A percentile compares a stretch with the other conserved stretches of the same genome.
These are phyloP conservation scores for Oidium heveae DNA, from an alignment of 2,329 filamentous ascomycete genomes.

Conservation along the genomic window DNA sequence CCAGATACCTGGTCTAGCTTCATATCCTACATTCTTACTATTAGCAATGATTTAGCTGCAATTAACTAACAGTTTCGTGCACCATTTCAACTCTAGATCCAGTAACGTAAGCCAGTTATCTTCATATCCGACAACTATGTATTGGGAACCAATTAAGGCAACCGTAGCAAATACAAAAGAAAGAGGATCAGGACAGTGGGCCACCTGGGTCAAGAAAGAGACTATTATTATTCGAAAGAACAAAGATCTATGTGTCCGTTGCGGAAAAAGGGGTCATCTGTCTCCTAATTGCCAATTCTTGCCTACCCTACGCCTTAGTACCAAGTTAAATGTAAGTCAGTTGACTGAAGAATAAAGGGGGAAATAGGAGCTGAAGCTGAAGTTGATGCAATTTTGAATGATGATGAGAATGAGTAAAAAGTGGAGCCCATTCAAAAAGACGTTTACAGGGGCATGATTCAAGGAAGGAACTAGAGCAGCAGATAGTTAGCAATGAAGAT, in stretches of 20 bases:
- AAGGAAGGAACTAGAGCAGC: too few relatives aligned
- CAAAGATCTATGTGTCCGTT: background rate
- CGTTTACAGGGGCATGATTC: background rate
- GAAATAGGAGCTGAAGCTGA: background rate
- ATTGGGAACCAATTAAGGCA: background rate
- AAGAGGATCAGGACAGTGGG: background rate
- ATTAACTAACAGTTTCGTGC: background rate
- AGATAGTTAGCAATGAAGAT: background rate
- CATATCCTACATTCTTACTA: background rate
- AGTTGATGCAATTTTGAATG: background rate
- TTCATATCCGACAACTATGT: background rate
- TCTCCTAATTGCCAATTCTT: background rate
- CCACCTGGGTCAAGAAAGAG: background rate
- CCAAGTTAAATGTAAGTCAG: background rate
- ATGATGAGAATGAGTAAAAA: background rate
- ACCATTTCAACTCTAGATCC: background rate
- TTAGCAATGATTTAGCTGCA: background rate
- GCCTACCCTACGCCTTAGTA: background rate
- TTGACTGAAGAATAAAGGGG: background rate
- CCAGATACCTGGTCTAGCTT: background rate
- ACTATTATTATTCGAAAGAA: background rate
- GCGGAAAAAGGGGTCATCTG: background rate
- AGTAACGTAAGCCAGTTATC: background rate
- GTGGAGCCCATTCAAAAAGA: background rate
- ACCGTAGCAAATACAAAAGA: background rate